These are phyloP conservation scores for Allium sativum DNA, from an alignment of 106 monocot species.

Conservation along the genomic window DNA sequence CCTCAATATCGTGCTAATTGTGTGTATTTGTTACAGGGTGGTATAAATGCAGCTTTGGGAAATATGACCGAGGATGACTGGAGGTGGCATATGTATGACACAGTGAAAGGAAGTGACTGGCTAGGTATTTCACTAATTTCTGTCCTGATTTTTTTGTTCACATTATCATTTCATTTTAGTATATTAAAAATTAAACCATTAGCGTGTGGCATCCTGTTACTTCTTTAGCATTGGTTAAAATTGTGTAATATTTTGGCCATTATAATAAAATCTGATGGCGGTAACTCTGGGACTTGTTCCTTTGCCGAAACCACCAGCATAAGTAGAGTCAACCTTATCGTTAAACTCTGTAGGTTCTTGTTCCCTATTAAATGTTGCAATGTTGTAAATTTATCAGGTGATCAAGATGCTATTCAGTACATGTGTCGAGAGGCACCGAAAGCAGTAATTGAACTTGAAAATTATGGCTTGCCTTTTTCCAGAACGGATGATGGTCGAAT, in stretches of 20 bases:
- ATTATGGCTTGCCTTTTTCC: conserved; percentile 96
- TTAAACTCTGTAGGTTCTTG: too few relatives aligned
- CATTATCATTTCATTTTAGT: too few relatives aligned
- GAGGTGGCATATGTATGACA: conserved; percentile 99
- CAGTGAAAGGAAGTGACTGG: conserved; percentile 99
- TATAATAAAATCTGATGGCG: too few relatives aligned
- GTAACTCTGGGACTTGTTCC: too few relatives aligned
- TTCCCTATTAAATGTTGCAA: too few relatives aligned
- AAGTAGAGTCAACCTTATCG: too few relatives aligned
- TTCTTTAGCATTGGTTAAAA: too few relatives aligned
- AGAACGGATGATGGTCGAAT: conserved; percentile 92
- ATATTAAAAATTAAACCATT: too few relatives aligned
- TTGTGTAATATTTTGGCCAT: too few relatives aligned
- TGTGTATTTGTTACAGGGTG: conserved; percentile 57
- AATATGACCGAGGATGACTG: conserved; percentile 99
- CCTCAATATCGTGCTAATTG: neutral
- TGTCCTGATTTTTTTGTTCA: neutral
- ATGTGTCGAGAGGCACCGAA: conserved; percentile 91
- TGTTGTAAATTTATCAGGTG: conserved; percentile 33
- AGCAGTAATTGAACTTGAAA: conserved; percentile 96
- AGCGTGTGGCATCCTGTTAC: too few relatives aligned
- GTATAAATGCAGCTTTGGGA: conserved; percentile 96
- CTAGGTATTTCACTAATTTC: conserved; percentile 35
- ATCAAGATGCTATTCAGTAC: conserved; percentile 91
- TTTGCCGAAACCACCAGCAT: too few relatives aligned